Evolutionary conservation across 352 stramenopile genomes (phyloP).

Genomic region (Phytopythium ostracodes): DNA sequence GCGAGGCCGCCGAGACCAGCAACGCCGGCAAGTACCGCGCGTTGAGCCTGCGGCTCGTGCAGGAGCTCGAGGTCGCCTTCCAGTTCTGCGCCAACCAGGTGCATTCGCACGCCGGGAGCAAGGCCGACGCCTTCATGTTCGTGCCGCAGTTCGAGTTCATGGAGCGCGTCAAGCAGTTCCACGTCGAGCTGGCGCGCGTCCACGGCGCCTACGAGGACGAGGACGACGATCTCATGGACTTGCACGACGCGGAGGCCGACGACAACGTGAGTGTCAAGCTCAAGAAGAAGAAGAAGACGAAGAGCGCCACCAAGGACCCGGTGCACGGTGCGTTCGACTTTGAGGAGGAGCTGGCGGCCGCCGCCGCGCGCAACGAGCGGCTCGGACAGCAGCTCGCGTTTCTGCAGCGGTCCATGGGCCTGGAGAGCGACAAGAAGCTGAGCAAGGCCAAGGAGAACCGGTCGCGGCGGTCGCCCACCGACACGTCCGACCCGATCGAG

Average conservation of each 20-base stretch:
- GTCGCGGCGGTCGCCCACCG: conserved; percentile 33
- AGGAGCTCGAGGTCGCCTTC: conserved; percentile 71
- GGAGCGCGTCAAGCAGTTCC: conserved; percentile 66
- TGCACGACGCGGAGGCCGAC: background rate
- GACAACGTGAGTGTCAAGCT: background rate
- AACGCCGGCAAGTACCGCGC: conserved; percentile 52
- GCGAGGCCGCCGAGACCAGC: conserved; percentile 60
- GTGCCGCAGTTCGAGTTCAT: conserved; percentile 71
- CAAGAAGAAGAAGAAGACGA: conserved; percentile 2
- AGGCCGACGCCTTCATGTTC: conserved; percentile 42
- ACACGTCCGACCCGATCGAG: conserved; percentile 40
- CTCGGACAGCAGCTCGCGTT: conserved; percentile 66
- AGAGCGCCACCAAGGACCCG: background rate
- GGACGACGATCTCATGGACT: background rate
- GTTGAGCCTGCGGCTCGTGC: conserved; percentile 57
- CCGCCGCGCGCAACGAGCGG: conserved; percentile 58
- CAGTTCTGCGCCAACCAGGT: conserved; percentile 63
- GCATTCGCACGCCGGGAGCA: conserved; percentile 17
- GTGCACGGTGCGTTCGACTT: conserved; percentile 37
- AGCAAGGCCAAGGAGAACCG: conserved; percentile 8
- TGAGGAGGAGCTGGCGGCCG: conserved; percentile 40
- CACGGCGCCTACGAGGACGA: conserved; percentile 9
- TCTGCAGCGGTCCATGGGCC: conserved; percentile 46
- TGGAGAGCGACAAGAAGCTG: conserved; percentile 22
- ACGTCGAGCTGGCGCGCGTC: conserved; percentile 28